Percentiles rank a stretch among this genome's conserved stretches.
phyloP scores from a whole-genome alignment of 1,139 yeast species.

The Geotrichum siamense region DNA sequence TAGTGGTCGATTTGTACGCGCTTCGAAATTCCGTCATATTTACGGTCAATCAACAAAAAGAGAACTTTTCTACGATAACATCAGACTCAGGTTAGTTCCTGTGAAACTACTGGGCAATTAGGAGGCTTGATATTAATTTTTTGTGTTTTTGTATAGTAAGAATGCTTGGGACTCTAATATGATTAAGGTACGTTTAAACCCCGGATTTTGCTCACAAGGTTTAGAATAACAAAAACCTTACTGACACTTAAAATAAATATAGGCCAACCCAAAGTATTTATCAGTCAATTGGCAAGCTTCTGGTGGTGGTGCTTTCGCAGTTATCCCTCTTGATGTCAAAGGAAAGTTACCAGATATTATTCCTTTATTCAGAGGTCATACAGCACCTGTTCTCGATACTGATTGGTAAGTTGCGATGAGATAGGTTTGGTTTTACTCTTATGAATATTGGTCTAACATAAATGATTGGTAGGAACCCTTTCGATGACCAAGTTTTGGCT shows the following conservation, averaged over 20 bases:
- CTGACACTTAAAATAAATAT: slow-evolving; percentile 7
- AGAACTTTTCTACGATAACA: slow-evolving; percentile 82
- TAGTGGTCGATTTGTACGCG: slow-evolving; percentile 91
- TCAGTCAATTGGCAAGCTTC: slow-evolving; percentile 90
- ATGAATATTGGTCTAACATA: too few species aligned
- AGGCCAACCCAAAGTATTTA: slow-evolving; percentile 72
- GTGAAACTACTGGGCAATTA: neutral
- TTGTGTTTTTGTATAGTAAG: slow-evolving; percentile 41
- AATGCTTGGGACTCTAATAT: slow-evolving; percentile 96
- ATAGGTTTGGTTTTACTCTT: too few species aligned
- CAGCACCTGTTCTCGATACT: slow-evolving; percentile 90
- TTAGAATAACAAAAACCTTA: slow-evolving; percentile 39
- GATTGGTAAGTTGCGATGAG: slow-evolving; percentile 46
- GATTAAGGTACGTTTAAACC: slow-evolving; percentile 41
- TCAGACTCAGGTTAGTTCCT: slow-evolving; percentile 37
- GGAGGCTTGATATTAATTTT: neutral
- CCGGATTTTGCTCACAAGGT: neutral
- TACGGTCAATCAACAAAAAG: slow-evolving; percentile 87
- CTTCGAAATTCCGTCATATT: slow-evolving; percentile 93
- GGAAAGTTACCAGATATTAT: slow-evolving; percentile 96
- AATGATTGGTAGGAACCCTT: slow-evolving; percentile 67
- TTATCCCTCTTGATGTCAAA: slow-evolving; percentile 73
- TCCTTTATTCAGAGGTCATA: slow-evolving; percentile 90
- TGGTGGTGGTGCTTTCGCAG: slow-evolving; percentile 97
- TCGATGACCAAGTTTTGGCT: slow-evolving; percentile 65